Evolutionary conservation across 306 rosid genomes (phyloP).

Genomic region (Ziziphus jujuba): DNA sequence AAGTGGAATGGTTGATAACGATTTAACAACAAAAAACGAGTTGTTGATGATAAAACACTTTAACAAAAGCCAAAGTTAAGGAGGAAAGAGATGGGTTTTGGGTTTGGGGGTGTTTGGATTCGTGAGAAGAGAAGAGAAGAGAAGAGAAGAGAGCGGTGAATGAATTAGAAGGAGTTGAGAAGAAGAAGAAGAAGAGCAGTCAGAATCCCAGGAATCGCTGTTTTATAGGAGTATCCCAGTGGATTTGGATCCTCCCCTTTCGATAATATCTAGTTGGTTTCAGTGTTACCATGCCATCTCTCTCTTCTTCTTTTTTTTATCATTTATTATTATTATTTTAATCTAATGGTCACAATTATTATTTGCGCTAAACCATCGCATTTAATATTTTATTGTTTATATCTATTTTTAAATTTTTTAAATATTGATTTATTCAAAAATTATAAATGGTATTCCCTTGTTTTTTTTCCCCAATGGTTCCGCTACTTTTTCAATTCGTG

Average conservation of each 20-base stretch:
- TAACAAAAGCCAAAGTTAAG: background rate
- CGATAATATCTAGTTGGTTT: too few species aligned
- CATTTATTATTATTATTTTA: background rate
- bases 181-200: constrained; percentile 11
- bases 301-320: background rate
- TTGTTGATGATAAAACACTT: background rate
- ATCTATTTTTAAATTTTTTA: too few species aligned
- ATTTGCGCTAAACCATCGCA: too few species aligned
- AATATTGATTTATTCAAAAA: too few species aligned
- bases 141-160: background rate
- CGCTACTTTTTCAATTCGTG: too few species aligned
- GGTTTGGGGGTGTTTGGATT: background rate
- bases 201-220: constrained; percentile 18
- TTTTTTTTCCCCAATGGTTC: too few species aligned
- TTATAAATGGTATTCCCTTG: too few species aligned
- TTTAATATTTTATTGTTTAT: too few species aligned
- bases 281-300: background rate
- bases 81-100: background rate
- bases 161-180: background rate
- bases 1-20: too few species aligned
- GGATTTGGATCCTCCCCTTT: too few species aligned
- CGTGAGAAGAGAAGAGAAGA: background rate
- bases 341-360: background rate
- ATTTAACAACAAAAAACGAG: too few species aligned
- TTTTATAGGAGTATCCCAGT: constrained; percentile 29